A percentile compares a stretch with the other conserved stretches of the same genome.
phyloP scores from a whole-genome alignment of 106 monocot genomes.

The Narthecium ossifragum region DNA sequence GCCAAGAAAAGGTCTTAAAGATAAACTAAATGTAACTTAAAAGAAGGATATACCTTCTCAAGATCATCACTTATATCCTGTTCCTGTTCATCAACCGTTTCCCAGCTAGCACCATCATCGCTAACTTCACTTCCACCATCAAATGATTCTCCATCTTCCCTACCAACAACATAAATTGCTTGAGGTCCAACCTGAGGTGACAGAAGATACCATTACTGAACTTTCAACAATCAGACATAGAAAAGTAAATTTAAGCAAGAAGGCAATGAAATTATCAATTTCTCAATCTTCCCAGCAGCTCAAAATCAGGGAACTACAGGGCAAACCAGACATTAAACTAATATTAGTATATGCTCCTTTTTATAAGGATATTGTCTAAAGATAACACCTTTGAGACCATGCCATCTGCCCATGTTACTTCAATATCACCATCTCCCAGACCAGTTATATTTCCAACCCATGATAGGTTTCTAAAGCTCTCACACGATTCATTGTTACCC shows the following conservation, averaged over 20 bases:
- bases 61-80: slow-evolving; percentile 25
- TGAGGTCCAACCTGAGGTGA: slow-evolving; percentile 68
- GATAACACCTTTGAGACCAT: slow-evolving; percentile 75
- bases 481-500: slow-evolving; percentile 12
- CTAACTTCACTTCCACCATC: slow-evolving; percentile 62
- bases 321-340: not conserved
- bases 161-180: slow-evolving; percentile 83
- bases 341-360: not conserved
- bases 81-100: slow-evolving; percentile 79
- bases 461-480: slow-evolving; percentile 36
- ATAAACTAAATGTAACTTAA: not conserved
- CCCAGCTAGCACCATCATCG: slow-evolving; percentile 76
- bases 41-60: slow-evolving; percentile 36
- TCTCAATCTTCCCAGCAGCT: not conserved
- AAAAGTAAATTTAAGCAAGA: no score
- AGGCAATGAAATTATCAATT: not conserved
- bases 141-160: slow-evolving; percentile 67
- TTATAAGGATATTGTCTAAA: not conserved
- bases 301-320: no score
- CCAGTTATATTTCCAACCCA: slow-evolving; percentile 97
- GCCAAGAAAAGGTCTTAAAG: not conserved
- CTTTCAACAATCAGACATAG: not conserved
- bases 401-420: slow-evolving; percentile 93
- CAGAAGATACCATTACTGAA: not conserved
- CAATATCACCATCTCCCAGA: slow-evolving; percentile 85